Conservation (phyloP, 2,329 filamentous ascomycete species). For the Ophiosphaerella herpotricha region DNA sequence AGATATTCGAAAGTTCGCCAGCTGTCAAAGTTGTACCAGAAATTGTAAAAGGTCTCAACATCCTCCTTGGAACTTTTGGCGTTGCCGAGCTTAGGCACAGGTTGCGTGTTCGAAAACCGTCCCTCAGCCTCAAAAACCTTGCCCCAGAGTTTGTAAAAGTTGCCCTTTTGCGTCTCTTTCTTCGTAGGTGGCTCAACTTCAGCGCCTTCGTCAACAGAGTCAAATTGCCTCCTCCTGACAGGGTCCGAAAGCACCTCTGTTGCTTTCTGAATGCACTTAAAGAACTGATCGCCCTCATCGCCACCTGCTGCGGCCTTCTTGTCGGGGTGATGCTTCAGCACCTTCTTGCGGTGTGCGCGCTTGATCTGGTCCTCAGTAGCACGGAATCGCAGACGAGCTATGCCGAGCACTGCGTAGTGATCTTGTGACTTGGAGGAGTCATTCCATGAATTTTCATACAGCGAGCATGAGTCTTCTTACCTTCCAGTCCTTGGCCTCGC, state of each 20-base stretch:
- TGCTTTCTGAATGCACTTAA: slow-evolving; percentile 99
- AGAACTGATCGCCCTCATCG: slow-evolving; percentile 94
- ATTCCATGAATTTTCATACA: not conserved
- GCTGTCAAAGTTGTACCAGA: slow-evolving; percentile 99
- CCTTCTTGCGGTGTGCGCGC: slow-evolving; percentile 98
- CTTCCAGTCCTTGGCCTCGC: slow-evolving; percentile 99
- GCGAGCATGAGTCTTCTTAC: slow-evolving; percentile 52
- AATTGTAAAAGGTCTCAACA: slow-evolving; percentile 97
- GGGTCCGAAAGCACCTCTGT: slow-evolving; percentile 93
- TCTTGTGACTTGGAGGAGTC: slow-evolving; percentile 71
- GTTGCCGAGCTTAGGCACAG: slow-evolving; percentile 84
- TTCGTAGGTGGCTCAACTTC: slow-evolving; percentile 91
- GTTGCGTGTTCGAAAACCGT: slow-evolving; percentile 89
- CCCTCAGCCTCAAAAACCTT: slow-evolving; percentile 88
- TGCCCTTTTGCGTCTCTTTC: slow-evolving; percentile 83
- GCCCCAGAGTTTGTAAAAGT: slow-evolving; percentile 95
- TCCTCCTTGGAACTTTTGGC: slow-evolving; percentile 85
- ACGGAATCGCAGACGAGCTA: slow-evolving; percentile 88
- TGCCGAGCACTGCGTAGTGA: slow-evolving; percentile 93
- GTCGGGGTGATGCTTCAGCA: slow-evolving; percentile 97
- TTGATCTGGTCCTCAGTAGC: slow-evolving; percentile 99
- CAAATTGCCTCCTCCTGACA: slow-evolving; percentile 88
- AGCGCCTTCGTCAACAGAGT: slow-evolving; percentile 92
- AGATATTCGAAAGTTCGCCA: slow-evolving; percentile 98
- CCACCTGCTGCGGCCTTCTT: slow-evolving; percentile 93